A percentile compares a stretch with the other conserved stretches of the same genome.
Evolutionary conservation across 148 eudicot genomes (phyloP).

Genomic region (Camellia granthamiana): DNA sequence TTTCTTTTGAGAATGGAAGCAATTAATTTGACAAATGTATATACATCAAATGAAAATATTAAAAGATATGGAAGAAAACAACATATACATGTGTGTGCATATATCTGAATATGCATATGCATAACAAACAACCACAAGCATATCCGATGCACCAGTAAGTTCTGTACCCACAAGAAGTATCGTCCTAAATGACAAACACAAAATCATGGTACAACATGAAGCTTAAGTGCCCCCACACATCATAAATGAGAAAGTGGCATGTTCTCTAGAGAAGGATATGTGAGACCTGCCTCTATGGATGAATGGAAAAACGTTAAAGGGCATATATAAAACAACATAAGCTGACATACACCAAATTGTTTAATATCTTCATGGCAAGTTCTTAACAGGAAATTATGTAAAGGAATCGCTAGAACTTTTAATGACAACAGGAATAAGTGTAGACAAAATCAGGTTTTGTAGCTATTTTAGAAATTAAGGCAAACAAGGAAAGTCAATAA

Average conservation of each 20-base stretch:
- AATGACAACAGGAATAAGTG: too few relatives aligned
- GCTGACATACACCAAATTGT: neutral
- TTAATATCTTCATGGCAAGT: neutral
- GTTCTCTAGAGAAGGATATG: too few relatives aligned
- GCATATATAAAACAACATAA: neutral
- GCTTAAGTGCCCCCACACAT: too few relatives aligned
- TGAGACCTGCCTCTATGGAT: too few relatives aligned
- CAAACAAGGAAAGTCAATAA: neutral
- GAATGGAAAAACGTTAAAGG: neutral
- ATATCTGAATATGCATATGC: neutral
- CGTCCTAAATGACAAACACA: neutral
- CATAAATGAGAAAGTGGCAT: too few relatives aligned
- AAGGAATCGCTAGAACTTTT: neutral
- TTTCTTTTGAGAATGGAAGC: slow-evolving; percentile 6
- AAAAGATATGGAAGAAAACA: neutral
- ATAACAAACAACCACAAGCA: neutral
- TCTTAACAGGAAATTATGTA: neutral
- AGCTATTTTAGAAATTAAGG: neutral
- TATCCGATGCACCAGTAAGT: neutral
- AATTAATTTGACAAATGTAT: neutral
- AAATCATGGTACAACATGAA: neutral
- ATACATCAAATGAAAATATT: neutral
- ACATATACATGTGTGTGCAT: neutral
- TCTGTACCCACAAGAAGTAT: neutral
- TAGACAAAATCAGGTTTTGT: neutral